Evolutionary conservation across 129 eudicot species (phyloP), one percentile per base, ranked within the genome.

Genomic region (Saposhnikovia divaricata): DNA sequence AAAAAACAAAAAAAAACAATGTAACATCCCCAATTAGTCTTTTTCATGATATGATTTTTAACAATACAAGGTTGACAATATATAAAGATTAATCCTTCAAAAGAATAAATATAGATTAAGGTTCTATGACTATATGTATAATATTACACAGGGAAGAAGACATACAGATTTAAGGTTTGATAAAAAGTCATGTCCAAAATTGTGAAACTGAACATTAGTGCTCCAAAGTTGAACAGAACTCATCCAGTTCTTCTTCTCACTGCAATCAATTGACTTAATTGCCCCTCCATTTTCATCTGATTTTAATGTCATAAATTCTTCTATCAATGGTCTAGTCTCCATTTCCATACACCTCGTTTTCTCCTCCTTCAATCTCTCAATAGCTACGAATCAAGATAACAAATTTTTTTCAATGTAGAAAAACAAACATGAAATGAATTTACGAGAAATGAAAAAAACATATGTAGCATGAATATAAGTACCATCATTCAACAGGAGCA

Each of bases 191-290:
- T 63, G 80, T 63, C 66, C 82, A 37, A 9, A 50, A 19, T 48
- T 72, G 23, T 66, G 81, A 27, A 44, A 65, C 70, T 70, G 75
- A 47, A 31, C 63, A 9, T 80, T 82, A 21, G 85, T 66, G 79
- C 80, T 79, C 90, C 93, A 87, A 0, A 87, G 87, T 79, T 87
- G 85, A 81, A 80, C 93, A 74, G 89, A 83, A 53, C 82, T 83
- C 89, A 87, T 65, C 93, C 93, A 86, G 34, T 77, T 77, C 77
- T 78, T 89, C 89, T 79, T 90, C 27, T 87, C 93, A 72, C 11
- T 27, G 72, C 57, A 14, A 23, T 79, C 88, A 66, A 2, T 55
- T 81, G 84, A 76, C 87, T 19, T 3, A 78, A 84, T 79, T 79
- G 53, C 79, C 84, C 88, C 82, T 79, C 66, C 79, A 59, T 38